A percentile compares a stretch with the other conserved stretches of the same genome.
These are phyloP conservation scores for Cyclotella atomus DNA, from an alignment of 108 stramenopile genomes.

Conservation along the genomic window DNA sequence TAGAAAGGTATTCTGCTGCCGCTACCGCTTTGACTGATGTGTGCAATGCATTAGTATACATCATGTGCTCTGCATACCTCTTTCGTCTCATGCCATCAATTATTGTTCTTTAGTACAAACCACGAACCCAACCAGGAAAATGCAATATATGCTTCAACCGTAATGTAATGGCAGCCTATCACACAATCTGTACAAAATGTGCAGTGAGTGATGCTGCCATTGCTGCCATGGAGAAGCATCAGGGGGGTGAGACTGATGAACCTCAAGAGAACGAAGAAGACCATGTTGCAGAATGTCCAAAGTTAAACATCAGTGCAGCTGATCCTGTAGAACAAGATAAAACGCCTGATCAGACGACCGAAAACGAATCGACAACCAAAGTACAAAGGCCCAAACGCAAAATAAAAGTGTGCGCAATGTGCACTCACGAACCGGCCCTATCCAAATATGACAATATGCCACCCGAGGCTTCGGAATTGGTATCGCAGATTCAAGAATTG, in stretches of 20 bases:
- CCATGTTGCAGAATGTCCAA: slow-evolving; percentile 6
- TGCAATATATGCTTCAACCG: slow-evolving; percentile 75
- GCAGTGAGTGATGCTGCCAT: slow-evolving; percentile 57
- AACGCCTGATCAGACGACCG: no score
- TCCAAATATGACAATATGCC: slow-evolving; percentile 58
- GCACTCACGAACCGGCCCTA: slow-evolving; percentile 76
- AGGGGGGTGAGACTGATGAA: neutral
- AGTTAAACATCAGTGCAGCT: no score
- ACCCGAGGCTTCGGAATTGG: slow-evolving; percentile 49
- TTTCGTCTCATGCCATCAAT: neutral
- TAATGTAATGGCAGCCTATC: slow-evolving; percentile 83
- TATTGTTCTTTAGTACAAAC: slow-evolving; percentile 67
- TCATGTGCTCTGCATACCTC: no score
- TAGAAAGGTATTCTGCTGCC: slow-evolving; percentile 56
- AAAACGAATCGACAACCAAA: neutral
- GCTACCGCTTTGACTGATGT: no score
- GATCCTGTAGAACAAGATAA: no score
- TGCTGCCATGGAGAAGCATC: slow-evolving; percentile 48
- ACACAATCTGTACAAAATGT: slow-evolving; percentile 83
- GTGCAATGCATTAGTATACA: neutral
- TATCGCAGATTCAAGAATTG: slow-evolving; percentile 29
- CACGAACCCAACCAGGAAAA: slow-evolving; percentile 75
- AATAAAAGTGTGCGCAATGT: slow-evolving; percentile 71
- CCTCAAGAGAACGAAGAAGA: slow-evolving; percentile 4
- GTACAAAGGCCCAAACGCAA: slow-evolving; percentile 1